Evolutionary conservation across 1,284 basidiomycete species (phyloP).

Genomic region (Mrakiaceae sp.): DNA sequence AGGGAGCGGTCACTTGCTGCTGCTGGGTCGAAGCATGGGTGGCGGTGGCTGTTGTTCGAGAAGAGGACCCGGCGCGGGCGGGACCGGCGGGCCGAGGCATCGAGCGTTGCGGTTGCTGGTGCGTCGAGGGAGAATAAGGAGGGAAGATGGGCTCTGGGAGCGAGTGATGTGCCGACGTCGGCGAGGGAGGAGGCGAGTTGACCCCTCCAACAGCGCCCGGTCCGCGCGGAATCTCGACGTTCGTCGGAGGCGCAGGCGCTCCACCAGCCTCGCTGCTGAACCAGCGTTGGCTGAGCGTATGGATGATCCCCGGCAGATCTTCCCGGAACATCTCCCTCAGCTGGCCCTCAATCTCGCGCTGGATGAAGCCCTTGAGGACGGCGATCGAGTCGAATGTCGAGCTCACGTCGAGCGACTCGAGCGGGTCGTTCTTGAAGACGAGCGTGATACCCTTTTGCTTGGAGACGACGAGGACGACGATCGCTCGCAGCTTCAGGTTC

Average conservation of each 20-base stretch:
- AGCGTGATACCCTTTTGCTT: conserved; percentile 96
- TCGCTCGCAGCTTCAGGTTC: conserved; percentile 83
- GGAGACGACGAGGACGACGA: conserved; percentile 94
- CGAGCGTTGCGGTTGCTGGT: conserved; percentile 16
- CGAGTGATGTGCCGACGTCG: background rate
- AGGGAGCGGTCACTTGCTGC: conserved; percentile 19
- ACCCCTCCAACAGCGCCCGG: no score
- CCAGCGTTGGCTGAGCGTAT: conserved; percentile 91
- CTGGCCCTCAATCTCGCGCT: conserved; percentile 93
- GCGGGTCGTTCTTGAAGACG: conserved; percentile 98
- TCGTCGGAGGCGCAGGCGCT: background rate
- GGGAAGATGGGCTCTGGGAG: conserved; percentile 24
- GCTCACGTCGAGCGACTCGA: conserved; percentile 95
- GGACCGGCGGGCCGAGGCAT: conserved; percentile 9
- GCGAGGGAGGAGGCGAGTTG: background rate
- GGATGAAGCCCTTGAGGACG: conserved; percentile 93
- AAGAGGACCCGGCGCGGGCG: conserved; percentile 9
- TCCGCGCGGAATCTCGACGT: background rate
- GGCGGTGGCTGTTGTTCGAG: background rate
- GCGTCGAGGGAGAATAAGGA: conserved; percentile 30
- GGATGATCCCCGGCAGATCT: conserved; percentile 93
- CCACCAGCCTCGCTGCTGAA: conserved; percentile 28
- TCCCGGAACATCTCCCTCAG: conserved; percentile 96
- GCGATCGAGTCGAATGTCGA: conserved; percentile 97
- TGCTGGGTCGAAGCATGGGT: conserved; percentile 16